These are phyloP conservation scores for Fusarium algeriense DNA, from an alignment of 2,329 filamentous ascomycete species.

Conservation along the genomic window DNA sequence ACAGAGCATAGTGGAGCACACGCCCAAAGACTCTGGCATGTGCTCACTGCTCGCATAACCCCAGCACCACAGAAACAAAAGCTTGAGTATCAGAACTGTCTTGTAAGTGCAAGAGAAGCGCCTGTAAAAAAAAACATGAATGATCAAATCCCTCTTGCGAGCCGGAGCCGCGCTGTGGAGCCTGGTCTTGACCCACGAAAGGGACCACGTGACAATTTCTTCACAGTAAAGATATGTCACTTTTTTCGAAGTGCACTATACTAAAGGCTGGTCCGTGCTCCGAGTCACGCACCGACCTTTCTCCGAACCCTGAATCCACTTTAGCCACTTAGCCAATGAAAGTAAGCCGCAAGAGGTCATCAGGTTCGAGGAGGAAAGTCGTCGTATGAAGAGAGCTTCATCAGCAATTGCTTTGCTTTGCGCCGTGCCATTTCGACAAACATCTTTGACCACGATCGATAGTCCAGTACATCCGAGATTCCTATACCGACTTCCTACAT, in stretches of 20 bases:
- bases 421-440: slow-evolving; percentile 5
- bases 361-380: slow-evolving; percentile 29
- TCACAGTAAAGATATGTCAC: slow-evolving; percentile 44
- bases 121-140: slow-evolving; percentile 32
- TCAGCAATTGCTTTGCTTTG: slow-evolving; percentile 28
- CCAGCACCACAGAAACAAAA: slow-evolving; percentile 37
- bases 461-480: not conserved
- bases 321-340: slow-evolving; percentile 45
- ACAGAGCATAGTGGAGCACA: slow-evolving; percentile 49
- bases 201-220: slow-evolving; percentile 52
- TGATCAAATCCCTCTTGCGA: slow-evolving; percentile 44
- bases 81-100: slow-evolving; percentile 15
- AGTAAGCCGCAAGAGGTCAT: slow-evolving; percentile 23
- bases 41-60: slow-evolving; percentile 44
- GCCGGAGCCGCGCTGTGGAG: slow-evolving; percentile 43
- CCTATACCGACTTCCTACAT: not conserved
- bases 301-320: slow-evolving; percentile 36
- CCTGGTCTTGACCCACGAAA: slow-evolving; percentile 48
- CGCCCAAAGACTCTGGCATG: slow-evolving; percentile 48
- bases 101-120: slow-evolving; percentile 23
- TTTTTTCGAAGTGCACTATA: slow-evolving; percentile 13
- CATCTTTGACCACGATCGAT: slow-evolving; percentile 2
- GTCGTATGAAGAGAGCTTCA: slow-evolving; percentile 38
- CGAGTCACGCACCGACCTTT: slow-evolving; percentile 43
- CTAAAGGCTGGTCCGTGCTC: slow-evolving; percentile 28